phyloP scores from a whole-genome alignment of 2,329 filamentous ascomycete species.

The Coniella lustricola region DNA sequence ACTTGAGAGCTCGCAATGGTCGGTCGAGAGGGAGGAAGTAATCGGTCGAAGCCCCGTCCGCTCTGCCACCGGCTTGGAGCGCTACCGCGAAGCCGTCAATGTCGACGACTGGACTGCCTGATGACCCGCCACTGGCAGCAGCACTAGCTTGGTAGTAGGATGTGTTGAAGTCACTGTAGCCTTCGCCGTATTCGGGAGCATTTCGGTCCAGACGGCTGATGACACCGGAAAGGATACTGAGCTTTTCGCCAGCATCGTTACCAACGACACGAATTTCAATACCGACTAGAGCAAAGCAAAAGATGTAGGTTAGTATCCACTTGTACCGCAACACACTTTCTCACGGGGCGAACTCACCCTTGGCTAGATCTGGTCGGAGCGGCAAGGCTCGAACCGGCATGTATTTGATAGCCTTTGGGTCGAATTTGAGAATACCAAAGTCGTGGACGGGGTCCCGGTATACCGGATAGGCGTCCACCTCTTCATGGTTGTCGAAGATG shows the following conservation, averaged over 20 bases:
- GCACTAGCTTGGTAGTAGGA: conserved; percentile 98
- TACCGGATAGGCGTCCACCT: conserved; percentile 91
- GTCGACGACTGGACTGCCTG: conserved; percentile 96
- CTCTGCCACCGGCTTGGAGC: conserved; percentile 85
- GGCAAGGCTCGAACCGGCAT: conserved; percentile 80
- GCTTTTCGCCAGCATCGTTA: conserved; percentile 97
- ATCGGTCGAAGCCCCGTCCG: conserved; percentile 92
- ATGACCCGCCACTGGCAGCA: conserved; percentile 92
- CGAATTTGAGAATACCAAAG: conserved; percentile 94
- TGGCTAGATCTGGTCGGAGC: conserved; percentile 78
- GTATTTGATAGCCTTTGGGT: conserved; percentile 93
- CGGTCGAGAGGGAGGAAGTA: conserved; percentile 94
- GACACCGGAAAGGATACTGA: conserved; percentile 94
- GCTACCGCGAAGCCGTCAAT: conserved; percentile 89
- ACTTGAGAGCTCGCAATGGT: conserved; percentile 77
- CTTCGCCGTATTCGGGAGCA: conserved; percentile 84
- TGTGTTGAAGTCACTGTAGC: conserved; percentile 93
- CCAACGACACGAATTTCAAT: conserved; percentile 94
- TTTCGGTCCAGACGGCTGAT: conserved; percentile 95
- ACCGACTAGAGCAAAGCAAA: conserved; percentile 51
- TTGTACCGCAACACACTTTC: too few species aligned
- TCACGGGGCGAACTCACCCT: conserved; percentile 33
- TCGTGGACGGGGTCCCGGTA: conserved; percentile 98
- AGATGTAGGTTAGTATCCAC: too few species aligned
- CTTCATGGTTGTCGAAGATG: conserved; percentile 97